These are phyloP conservation scores for Porodaedalea pini DNA, from an alignment of 1,284 basidiomycete genomes.

Conservation along the genomic window DNA sequence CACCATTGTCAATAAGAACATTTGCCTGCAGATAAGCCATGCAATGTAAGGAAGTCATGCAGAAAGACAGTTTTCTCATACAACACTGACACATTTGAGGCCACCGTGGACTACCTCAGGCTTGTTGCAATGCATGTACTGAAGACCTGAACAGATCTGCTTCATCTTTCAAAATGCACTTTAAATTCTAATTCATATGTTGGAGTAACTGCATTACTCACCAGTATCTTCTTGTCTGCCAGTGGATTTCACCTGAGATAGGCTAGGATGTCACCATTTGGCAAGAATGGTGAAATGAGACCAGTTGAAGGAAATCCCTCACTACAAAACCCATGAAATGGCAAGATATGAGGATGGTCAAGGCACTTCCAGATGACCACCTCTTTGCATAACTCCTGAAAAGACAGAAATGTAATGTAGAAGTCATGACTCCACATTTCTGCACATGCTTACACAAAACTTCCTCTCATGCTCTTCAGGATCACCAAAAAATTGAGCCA, in stretches of 20 bases:
- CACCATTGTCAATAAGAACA: neutral
- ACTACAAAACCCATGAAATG: slow-evolving; percentile 7
- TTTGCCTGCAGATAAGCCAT: neutral
- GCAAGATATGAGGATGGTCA: neutral
- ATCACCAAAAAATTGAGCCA: neutral
- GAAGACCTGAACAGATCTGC: no score
- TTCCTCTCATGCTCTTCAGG: neutral
- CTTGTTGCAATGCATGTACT: no score
- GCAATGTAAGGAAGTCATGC: no score
- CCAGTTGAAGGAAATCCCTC: neutral
- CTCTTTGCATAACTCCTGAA: slow-evolving; percentile 3
- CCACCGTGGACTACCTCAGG: no score
- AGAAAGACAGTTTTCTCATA: no score
- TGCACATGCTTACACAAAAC: neutral
- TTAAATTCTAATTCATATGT: neutral
- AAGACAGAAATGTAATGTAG: neutral
- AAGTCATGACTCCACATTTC: neutral
- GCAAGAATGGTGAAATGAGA: slow-evolving; percentile 11
- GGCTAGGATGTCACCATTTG: neutral
- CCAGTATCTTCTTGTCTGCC: no score
- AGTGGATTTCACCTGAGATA: neutral
- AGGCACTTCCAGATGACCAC: slow-evolving; percentile 1
- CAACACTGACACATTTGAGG: no score
- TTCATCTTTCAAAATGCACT: neutral
- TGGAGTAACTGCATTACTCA: no score